These are phyloP conservation scores for Populus trichocarpa DNA, from an alignment of 441 rosid species.

Conservation along the genomic window DNA sequence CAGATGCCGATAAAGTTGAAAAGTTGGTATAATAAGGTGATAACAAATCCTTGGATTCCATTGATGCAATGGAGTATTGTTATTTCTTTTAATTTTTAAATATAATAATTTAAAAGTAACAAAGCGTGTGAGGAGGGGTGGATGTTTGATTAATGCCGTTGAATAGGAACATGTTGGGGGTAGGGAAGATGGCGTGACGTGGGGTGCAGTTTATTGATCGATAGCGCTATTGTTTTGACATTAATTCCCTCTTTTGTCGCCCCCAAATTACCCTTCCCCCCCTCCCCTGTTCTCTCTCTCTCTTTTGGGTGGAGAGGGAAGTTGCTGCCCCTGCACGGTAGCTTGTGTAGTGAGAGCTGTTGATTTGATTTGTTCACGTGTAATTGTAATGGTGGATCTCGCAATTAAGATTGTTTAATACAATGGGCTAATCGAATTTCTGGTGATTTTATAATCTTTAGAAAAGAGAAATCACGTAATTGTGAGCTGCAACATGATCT, in stretches of 20 bases:
- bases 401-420: background rate
- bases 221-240: slow-evolving; percentile 25
- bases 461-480: background rate
- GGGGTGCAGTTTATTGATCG: slow-evolving; percentile 17
- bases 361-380: background rate
- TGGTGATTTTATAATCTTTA: background rate
- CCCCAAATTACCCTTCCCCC: slow-evolving; percentile 24
- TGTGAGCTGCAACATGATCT: background rate
- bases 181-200: slow-evolving; percentile 37
- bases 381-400: background rate
- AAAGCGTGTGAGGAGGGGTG: slow-evolving; percentile 12
- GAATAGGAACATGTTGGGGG: slow-evolving; percentile 5
- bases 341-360: background rate
- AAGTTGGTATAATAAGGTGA: background rate
- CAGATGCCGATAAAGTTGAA: slow-evolving; percentile 8
- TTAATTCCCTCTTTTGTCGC: slow-evolving; percentile 30
- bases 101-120: background rate
- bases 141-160: slow-evolving; percentile 19
- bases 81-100: background rate
- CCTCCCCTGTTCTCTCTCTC: background rate
- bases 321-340: background rate
- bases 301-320: background rate
- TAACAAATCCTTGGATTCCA: slow-evolving; percentile 33
- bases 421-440: background rate
- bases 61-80: background rate